Conservation (phyloP, 129 eudicot species). For the Mikania micrantha region DNA sequence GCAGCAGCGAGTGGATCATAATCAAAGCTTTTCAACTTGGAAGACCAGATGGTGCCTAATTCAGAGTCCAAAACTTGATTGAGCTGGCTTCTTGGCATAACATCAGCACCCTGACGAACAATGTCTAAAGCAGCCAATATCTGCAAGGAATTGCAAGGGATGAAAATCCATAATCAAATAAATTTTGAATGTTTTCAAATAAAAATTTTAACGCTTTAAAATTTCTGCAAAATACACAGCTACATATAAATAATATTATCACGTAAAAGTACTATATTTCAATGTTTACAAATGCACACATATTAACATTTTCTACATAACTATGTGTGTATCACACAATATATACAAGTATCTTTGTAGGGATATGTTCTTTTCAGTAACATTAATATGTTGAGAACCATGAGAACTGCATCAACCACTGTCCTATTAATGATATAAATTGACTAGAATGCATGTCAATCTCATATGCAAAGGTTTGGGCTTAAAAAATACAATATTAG, state of each 20-base stretch:
- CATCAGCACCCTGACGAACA: constrained; percentile 99
- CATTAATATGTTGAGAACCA: no score
- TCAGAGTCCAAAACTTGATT: constrained; percentile 89
- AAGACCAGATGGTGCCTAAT: constrained; percentile 79
- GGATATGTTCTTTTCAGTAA: no score
- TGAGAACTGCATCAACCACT: no score
- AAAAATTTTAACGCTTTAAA: background rate
- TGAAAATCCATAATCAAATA: background rate
- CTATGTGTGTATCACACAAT: background rate
- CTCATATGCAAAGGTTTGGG: no score
- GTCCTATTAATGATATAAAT: no score
- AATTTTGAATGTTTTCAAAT: background rate
- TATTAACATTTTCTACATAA: background rate
- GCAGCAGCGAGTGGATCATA: constrained; percentile 99
- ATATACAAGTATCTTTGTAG: no score
- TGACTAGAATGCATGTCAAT: no score
- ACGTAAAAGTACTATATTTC: background rate
- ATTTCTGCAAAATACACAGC: background rate
- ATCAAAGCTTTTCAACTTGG: constrained; percentile 77
- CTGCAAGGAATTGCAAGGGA: constrained; percentile 38
- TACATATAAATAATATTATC: background rate
- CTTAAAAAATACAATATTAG: no score
- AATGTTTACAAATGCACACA: background rate
- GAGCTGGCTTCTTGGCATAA: constrained; percentile 93
- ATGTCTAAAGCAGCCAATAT: constrained; percentile 95